Percentiles rank a stretch among this genome's conserved stretches.
Evolutionary conservation across 306 rosid genomes (phyloP).

Genomic region (Vigna trinervia): DNA sequence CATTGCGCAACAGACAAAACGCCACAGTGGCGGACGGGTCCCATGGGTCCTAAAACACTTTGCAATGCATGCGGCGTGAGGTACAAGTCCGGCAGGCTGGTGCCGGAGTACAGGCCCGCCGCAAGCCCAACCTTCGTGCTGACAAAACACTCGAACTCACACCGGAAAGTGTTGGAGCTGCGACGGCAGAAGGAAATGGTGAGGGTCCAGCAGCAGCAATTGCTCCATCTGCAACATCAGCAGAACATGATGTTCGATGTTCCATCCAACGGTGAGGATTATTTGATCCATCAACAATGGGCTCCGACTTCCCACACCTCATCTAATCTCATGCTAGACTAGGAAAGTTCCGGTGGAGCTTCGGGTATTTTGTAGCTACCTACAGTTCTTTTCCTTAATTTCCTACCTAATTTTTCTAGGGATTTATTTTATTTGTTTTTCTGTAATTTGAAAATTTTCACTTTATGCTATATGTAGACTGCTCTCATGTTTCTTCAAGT

Average conservation of each 20-base stretch:
- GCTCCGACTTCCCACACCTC: slow-evolving; percentile 68
- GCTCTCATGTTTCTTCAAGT: slow-evolving; percentile 20
- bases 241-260: slow-evolving; percentile 65
- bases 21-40: slow-evolving; percentile 95
- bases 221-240: slow-evolving; percentile 56
- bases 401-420: slow-evolving; percentile 38
- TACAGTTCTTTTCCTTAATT: slow-evolving; percentile 28
- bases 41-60: slow-evolving; percentile 82
- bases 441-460: slow-evolving; percentile 23
- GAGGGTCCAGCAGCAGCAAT: slow-evolving; percentile 52
- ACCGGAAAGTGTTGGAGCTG: slow-evolving; percentile 89
- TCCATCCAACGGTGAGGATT: slow-evolving; percentile 75
- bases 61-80: slow-evolving; percentile 93
- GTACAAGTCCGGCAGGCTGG: slow-evolving; percentile 82
- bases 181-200: slow-evolving; percentile 84
- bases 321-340: slow-evolving; percentile 50
- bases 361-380: slow-evolving; percentile 40
- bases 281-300: slow-evolving; percentile 80
- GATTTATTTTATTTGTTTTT: neutral
- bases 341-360: slow-evolving; percentile 38
- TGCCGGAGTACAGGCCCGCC: slow-evolving; percentile 93
- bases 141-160: slow-evolving; percentile 95
- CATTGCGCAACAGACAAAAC: slow-evolving; percentile 95
- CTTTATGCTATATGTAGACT: slow-evolving; percentile 30
- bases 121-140: slow-evolving; percentile 91